A percentile compares a stretch with the other conserved stretches of the same genome.
These are phyloP conservation scores for Spergularia bocconei DNA, from an alignment of 148 eudicot genomes.

Conservation along the genomic window DNA sequence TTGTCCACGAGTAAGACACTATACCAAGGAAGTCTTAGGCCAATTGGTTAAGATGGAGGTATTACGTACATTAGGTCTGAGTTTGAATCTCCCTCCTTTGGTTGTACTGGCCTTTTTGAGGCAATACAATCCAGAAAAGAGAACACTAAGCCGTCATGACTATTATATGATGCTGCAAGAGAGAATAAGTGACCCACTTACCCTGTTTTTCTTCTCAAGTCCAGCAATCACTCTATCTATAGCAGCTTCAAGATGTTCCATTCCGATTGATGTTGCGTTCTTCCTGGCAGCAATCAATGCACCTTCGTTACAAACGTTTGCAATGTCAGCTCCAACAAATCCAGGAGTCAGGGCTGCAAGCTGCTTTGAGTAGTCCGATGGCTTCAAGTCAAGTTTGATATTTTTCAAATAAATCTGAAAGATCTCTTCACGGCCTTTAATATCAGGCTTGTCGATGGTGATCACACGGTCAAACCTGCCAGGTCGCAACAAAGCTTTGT, in stretches of 20 bases:
- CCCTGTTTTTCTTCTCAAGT: slow-evolving; percentile 85
- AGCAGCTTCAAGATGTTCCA: slow-evolving; percentile 87
- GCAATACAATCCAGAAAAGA: too few relatives aligned
- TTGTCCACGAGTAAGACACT: too few relatives aligned
- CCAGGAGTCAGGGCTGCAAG: slow-evolving; percentile 91
- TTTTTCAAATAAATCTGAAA: slow-evolving; percentile 76
- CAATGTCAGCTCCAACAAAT: slow-evolving; percentile 92
- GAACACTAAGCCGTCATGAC: too few relatives aligned
- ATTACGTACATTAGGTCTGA: too few relatives aligned
- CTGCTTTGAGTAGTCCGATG: slow-evolving; percentile 66
- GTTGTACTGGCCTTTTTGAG: too few relatives aligned
- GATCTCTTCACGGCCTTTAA: slow-evolving; percentile 87
- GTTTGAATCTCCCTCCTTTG: too few relatives aligned
- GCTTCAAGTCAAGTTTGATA: slow-evolving; percentile 74
- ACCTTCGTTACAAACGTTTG: slow-evolving; percentile 89
- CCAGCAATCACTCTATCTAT: slow-evolving; percentile 86
- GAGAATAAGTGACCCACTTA: slow-evolving; percentile 14
- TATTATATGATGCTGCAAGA: background rate
- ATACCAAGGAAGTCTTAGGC: too few relatives aligned
- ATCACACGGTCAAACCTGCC: slow-evolving; percentile 87
- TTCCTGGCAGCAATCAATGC: slow-evolving; percentile 84
- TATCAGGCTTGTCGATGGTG: slow-evolving; percentile 74
- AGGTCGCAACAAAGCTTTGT: slow-evolving; percentile 85
- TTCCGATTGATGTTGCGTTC: slow-evolving; percentile 41
- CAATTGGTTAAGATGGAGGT: too few relatives aligned